These are phyloP conservation scores for Aspergillus hortae DNA, from an alignment of 2,329 filamentous ascomycete species.

Conservation along the genomic window DNA sequence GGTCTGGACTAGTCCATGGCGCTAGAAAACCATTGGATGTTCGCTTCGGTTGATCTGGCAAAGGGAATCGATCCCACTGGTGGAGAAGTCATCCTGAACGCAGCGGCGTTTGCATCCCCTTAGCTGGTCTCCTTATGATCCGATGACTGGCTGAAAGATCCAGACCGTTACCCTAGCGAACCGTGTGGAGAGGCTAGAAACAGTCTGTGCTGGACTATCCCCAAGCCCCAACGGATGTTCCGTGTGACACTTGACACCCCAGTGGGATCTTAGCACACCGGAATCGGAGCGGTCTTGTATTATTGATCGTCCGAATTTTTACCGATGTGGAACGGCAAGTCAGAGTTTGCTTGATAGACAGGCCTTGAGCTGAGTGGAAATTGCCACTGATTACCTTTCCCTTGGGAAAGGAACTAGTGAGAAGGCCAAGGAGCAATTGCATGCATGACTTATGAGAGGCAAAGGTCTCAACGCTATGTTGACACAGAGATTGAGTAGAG, in stretches of 20 bases:
- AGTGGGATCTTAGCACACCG: not conserved
- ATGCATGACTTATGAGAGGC: not conserved
- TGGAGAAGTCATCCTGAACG: slow-evolving; percentile 3
- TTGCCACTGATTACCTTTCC: no score
- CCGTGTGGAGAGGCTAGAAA: slow-evolving; percentile 5
- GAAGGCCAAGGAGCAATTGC: not conserved
- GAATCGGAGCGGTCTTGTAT: not conserved
- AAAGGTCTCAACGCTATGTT: not conserved
- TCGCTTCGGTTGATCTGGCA: slow-evolving; percentile 5
- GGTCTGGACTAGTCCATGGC: slow-evolving; percentile 2
- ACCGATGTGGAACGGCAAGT: no score
- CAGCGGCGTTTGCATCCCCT: not conserved
- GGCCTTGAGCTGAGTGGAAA: no score
- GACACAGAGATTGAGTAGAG: not conserved
- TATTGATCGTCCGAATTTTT: not conserved
- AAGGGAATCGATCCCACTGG: slow-evolving; percentile 15
- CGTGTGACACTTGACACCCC: slow-evolving; percentile 3
- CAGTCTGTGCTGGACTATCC: slow-evolving; percentile 3
- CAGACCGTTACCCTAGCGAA: not conserved
- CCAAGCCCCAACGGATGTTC: not conserved
- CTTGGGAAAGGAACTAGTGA: no score
- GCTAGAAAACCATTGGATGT: slow-evolving; percentile 1
- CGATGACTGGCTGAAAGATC: not conserved
- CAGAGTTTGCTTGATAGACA: no score
- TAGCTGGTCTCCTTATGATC: no score